Base-by-base conservation (phyloP, 768 basidiomycete species). In the Leccinum fibrillosum region DNA sequence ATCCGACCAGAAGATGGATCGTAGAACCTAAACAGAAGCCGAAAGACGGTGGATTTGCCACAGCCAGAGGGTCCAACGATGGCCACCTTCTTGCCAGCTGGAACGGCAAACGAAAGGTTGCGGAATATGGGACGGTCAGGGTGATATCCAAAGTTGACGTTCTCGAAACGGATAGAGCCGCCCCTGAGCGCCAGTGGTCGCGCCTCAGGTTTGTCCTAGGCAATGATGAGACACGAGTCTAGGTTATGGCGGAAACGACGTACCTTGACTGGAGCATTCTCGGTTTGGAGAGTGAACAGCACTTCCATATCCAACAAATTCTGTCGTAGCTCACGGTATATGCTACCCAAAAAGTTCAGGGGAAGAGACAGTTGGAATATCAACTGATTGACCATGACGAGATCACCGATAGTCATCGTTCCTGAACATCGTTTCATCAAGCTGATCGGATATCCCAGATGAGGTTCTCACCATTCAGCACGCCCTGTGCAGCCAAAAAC, bases 361-460 rank as follows among this genome's bases (percentile, higher is more conserved):
- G 97, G 97, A 32, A 98, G 76, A 0, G 94, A 97, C 0, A 99
- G 78, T 69, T 99, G 97, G 78, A 99, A 99, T 34, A 98, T 94
- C 25, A 99, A 82, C 69, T 98, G 96, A 73, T 99, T 99, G 65
- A 97, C 90, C 96, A 99, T 98, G 64, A 99, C 97, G 13, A 99
- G 83, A 67, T 99, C 97, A 8, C 97, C 97, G 23, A 99, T 84
- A 4, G 95, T 97, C 96, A 99, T 98, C 0, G 92, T 93, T 8
- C 94, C 95, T 95, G 61, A 12, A 28, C 11, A 30, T 44, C 25
- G 2, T 59, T 47, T 35, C 11, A 53, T 67, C 6, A 61, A 59
- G 4, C n/a, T 30, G 7, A 21, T 42, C 1, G 19, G 19, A 49
- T 23, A 11, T 34, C 23, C 5, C 12, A 10, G 19, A 52, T 13